Evolutionary conservation across 192 early-diverging fungal species (phyloP).

Genomic region (Linnemannia elongata): DNA sequence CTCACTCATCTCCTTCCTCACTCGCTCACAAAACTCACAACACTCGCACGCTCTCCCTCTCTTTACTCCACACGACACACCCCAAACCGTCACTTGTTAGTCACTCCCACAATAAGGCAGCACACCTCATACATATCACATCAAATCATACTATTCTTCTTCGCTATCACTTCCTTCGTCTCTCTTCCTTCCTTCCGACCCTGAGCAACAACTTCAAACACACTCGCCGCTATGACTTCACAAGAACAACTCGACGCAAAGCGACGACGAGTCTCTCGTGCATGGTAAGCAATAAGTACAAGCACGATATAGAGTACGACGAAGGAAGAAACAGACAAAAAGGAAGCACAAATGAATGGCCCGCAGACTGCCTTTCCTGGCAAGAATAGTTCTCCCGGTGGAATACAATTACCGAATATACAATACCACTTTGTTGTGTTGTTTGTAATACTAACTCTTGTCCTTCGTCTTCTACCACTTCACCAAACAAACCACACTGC

Average conservation of each 20-base stretch:
- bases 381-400: constrained; percentile 23
- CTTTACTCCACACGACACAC: not conserved
- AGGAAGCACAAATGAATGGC: not conserved
- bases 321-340: not conserved
- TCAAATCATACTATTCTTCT: too few relatives aligned
- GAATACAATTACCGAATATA: constrained; percentile 59
- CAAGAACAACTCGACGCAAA: constrained; percentile 55
- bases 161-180: not conserved
- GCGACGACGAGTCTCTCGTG: constrained; percentile 48
- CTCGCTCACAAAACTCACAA: not conserved
- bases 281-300: constrained; percentile 26
- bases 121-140: not conserved
- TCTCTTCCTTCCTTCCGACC: not conserved
- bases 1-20: not conserved
- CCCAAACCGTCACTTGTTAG: not conserved
- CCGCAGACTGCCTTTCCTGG: not conserved
- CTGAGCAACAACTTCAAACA: not conserved
- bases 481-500: not conserved
- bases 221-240: constrained; percentile 19
- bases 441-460: not conserved
- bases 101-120: not conserved
- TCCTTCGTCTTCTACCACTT: not conserved
- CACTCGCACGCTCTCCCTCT: not conserved
- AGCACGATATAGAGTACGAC: not conserved
- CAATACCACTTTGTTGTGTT: not conserved